These are phyloP conservation scores for Russula abietina DNA, from an alignment of 768 basidiomycete species.

Conservation along the genomic window DNA sequence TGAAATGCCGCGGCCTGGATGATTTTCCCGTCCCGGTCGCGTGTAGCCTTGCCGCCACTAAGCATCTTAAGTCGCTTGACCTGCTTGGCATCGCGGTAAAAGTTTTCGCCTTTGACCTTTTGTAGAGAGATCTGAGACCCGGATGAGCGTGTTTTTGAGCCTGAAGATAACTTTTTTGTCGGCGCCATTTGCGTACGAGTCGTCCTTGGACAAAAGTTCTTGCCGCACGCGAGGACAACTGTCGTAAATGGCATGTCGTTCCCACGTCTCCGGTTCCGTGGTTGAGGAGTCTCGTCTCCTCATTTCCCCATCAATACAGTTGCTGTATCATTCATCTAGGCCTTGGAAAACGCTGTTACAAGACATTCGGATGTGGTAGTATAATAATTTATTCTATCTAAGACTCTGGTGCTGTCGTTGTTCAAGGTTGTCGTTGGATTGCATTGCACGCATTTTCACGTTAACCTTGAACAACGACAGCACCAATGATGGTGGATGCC, in stretches of 20 bases:
- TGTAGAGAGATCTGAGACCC: constrained; percentile 49
- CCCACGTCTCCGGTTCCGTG: constrained; percentile 5
- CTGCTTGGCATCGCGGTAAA: constrained; percentile 94
- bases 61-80: constrained; percentile 86
- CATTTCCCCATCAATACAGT: too few relatives aligned
- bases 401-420: too few relatives aligned
- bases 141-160: constrained; percentile 35
- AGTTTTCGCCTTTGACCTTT: constrained; percentile 90
- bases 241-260: background rate
- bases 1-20: constrained; percentile 92
- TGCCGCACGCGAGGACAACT: too few relatives aligned
- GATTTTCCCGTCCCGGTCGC: constrained; percentile 89
- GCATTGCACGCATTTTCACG: too few relatives aligned
- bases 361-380: too few relatives aligned
- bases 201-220: background rate
- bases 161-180: constrained; percentile 31
- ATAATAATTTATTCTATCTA: too few relatives aligned
- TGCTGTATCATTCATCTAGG: too few relatives aligned
- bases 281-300: too few relatives aligned
- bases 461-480: too few relatives aligned
- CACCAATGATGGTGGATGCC: too few relatives aligned
- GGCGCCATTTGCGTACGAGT: constrained; percentile 30
- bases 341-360: too few relatives aligned
- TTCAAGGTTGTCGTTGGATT: too few relatives aligned
- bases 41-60: constrained; percentile 83